Percentiles rank a stretch among this genome's conserved stretches.
Conservation (phyloP, 2,329 filamentous ascomycete genomes). For the Cladosporium halotolerans region DNA sequence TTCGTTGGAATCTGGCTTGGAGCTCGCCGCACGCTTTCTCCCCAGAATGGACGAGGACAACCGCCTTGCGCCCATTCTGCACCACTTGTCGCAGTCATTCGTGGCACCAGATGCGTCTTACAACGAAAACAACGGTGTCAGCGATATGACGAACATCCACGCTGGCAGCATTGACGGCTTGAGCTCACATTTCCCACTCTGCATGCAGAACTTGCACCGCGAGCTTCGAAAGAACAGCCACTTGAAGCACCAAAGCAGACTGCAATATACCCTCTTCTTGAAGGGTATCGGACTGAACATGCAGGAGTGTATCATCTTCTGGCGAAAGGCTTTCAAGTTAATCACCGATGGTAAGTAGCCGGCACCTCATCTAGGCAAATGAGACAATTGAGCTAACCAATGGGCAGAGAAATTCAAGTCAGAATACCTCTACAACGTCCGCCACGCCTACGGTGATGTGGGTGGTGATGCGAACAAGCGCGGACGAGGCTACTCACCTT, state of each 20-base stretch:
- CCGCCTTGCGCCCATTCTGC: conserved; percentile 67
- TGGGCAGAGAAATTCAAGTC: conserved; percentile 79
- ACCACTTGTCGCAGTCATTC: conserved; percentile 91
- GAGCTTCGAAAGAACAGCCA: conserved; percentile 81
- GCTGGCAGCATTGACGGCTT: conserved; percentile 75
- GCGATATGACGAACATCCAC: conserved; percentile 66
- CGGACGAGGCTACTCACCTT: conserved; percentile 81
- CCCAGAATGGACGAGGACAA: conserved; percentile 95
- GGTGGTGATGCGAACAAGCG: conserved; percentile 85
- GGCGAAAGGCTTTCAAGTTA: conserved; percentile 78
- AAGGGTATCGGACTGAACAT: conserved; percentile 89
- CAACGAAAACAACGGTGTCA: conserved; percentile 50
- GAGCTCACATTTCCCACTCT: conserved; percentile 78
- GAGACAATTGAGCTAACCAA: not conserved
- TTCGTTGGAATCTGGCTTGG: conserved; percentile 72
- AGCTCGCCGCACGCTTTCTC: conserved; percentile 85
- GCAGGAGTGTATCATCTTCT: conserved; percentile 89
- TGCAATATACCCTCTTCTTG: conserved; percentile 94
- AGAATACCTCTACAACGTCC: conserved; percentile 93
- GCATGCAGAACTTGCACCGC: conserved; percentile 87
- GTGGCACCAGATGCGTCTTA: conserved; percentile 83
- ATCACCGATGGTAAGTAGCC: conserved; percentile 58
- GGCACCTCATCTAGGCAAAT: too few species aligned
- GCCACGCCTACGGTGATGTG: conserved; percentile 92
- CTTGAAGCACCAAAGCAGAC: conserved; percentile 83